Percentiles rank a stretch among this genome's conserved stretches.
These are phyloP conservation scores for Flaveria brownii DNA, from an alignment of 129 eudicot species.

Conservation along the genomic window DNA sequence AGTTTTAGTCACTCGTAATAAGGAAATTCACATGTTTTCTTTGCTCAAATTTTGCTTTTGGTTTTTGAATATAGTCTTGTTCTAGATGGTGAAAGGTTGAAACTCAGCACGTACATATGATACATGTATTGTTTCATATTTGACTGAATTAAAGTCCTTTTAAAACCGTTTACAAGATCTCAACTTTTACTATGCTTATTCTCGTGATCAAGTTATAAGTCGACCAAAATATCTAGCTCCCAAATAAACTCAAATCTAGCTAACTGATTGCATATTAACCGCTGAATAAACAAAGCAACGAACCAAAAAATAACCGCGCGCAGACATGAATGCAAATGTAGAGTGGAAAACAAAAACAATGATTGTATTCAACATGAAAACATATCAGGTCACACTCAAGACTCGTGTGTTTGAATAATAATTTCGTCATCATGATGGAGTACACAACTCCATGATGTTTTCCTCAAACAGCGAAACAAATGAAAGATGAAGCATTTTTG, in stretches of 20 bases:
- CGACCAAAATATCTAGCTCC: no score
- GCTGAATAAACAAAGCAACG: not conserved
- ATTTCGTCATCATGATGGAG: conserved; percentile 31
- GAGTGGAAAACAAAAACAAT: not conserved
- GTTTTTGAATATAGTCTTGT: not conserved
- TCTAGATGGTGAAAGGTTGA: not conserved
- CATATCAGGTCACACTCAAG: conserved; percentile 9
- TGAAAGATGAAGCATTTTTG: conserved; percentile 12
- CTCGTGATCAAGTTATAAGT: no score
- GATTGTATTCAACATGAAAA: conserved; percentile 34
- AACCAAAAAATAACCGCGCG: no score
- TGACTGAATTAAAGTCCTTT: not conserved
- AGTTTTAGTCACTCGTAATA: conserved; percentile 33
- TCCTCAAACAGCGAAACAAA: conserved; percentile 34
- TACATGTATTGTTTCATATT: conserved; percentile 2
- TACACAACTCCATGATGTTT: conserved; percentile 17
- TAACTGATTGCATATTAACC: not conserved
- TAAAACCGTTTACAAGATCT: not conserved
- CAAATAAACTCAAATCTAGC: no score
- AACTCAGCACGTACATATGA: conserved; percentile 10
- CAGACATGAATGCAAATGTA: not conserved
- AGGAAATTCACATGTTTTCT: not conserved
- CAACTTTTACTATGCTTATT: no score
- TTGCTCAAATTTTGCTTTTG: not conserved
- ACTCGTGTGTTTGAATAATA: conserved; percentile 2